A percentile compares a stretch with the other conserved stretches of the same genome.
These are phyloP conservation scores for Sinapis alba DNA, from an alignment of 441 rosid genomes.

Conservation along the genomic window DNA sequence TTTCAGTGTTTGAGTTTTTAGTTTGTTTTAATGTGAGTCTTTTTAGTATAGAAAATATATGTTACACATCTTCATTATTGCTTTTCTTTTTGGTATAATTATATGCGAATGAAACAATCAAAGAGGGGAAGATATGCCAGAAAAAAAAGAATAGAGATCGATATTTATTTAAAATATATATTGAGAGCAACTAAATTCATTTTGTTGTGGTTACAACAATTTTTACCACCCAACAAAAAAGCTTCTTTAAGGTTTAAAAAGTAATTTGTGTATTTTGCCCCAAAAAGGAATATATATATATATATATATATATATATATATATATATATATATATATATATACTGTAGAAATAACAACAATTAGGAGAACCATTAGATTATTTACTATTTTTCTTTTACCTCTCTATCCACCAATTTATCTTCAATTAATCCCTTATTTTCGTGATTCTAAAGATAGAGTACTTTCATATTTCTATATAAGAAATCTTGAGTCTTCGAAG, in stretches of 20 bases:
- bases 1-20: neutral
- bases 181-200: too few relatives aligned
- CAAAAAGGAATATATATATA: too few relatives aligned
- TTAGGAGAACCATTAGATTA: neutral
- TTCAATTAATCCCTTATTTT: neutral
- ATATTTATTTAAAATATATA: too few relatives aligned
- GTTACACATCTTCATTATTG: neutral
- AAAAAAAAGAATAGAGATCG: too few relatives aligned
- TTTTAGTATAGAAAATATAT: too few relatives aligned
- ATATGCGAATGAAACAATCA: neutral
- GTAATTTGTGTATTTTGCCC: too few relatives aligned
- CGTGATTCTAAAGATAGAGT: constrained; percentile 25
- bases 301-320: too few relatives aligned
- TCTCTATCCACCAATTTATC: constrained; percentile 15
- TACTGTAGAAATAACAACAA: too few relatives aligned
- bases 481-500: neutral
- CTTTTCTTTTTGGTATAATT: neutral
- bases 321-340: too few relatives aligned
- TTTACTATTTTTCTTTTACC: constrained; percentile 1
- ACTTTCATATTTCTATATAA: neutral
- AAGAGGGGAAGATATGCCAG: neutral
- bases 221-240: too few relatives aligned
- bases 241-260: too few relatives aligned
- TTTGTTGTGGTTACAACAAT: too few relatives aligned
- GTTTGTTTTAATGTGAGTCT: neutral